Evolutionary conservation across 2,329 filamentous ascomycete genomes (phyloP), one percentile per base, ranked within the genome.

Genomic region (Arthrobotrys iridis): DNA sequence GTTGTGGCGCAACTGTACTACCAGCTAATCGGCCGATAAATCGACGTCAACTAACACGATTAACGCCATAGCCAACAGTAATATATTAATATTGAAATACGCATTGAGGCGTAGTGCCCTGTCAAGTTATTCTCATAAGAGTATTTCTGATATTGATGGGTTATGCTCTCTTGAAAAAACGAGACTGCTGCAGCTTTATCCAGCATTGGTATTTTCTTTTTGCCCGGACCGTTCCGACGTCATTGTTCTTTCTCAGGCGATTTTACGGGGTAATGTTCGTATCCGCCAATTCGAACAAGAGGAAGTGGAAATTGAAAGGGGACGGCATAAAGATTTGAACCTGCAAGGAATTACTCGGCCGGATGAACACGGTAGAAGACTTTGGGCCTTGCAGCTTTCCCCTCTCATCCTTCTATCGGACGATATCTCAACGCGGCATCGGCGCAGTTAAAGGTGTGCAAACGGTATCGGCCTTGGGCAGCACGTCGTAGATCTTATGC

Each of bases 121-220:
- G 26, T 33, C 30, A 37, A 37, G 30, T 20, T 55, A n/a, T n/a
- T n/a, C n/a, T n/a, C n/a, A n/a, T n/a, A n/a, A n/a, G n/a, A n/a
- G n/a, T n/a, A n/a, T n/a, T n/a, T n/a, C n/a, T n/a, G n/a, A n/a
- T n/a, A 5, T 33, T 33, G 35, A 33, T 18, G 28, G 18, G n/a
- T n/a, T n/a, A n/a, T 11, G 50, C 18, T 52, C n/a, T 33, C 8
- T 26, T n/a, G 3, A 30, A 30, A 37, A 33, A 37, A 35, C 50
- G 50, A 55, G 30, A 55, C 50, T 18, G 30, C 28, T 55, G 37
- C 10, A 30, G 50, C n/a, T 55, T 37, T 35, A 55, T 55, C 50
- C 30, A 18, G 8, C 24, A n/a, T n/a, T n/a, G n/a, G 30, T 55
- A 55, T 35, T 55, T 37, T 37, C 13, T 37, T n/a, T 13, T n/a